phyloP scores from a whole-genome alignment of 2,329 filamentous ascomycete genomes.

The Phyllosticta paracitricarpa region DNA sequence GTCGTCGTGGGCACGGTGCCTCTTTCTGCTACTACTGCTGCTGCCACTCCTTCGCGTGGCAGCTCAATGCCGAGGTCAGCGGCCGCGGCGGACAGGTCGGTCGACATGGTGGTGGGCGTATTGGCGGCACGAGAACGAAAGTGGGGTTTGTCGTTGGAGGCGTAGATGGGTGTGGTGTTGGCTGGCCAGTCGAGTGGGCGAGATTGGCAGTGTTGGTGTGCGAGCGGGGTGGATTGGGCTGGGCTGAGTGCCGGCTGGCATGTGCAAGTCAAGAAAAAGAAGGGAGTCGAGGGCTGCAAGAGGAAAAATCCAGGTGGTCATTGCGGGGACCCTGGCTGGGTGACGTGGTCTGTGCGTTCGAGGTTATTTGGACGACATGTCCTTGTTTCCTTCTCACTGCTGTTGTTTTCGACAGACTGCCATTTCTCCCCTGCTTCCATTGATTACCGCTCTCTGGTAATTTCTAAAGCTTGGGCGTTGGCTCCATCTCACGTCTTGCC shows the following conservation, averaged over 20 bases:
- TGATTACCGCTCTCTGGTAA: too few species aligned
- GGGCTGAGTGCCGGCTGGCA: neutral
- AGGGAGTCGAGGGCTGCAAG: neutral
- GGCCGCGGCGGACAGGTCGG: neutral
- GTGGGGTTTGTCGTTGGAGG: neutral
- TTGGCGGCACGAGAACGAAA: neutral
- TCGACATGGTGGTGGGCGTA: neutral
- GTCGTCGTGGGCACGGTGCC: neutral
- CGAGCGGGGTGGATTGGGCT: neutral
- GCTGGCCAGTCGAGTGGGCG: neutral
- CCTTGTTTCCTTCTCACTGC: neutral
- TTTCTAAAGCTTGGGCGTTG: too few species aligned
- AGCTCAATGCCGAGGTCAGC: neutral
- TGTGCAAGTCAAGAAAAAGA: neutral
- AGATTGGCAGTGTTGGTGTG: neutral
- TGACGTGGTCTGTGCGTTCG: neutral
- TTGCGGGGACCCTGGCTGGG: neutral
- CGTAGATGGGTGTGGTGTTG: neutral
- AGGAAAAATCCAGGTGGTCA: neutral
- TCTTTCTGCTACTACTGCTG: neutral
- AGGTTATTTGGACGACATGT: neutral
- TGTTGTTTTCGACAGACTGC: too few species aligned
- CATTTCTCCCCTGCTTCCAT: too few species aligned
- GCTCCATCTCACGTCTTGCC: too few species aligned
- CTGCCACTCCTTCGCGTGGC: neutral